A percentile compares a stretch with the other conserved stretches of the same genome.
Evolutionary conservation across 345 rosid species (phyloP).

Genomic region (Eucalyptus regnans): DNA sequence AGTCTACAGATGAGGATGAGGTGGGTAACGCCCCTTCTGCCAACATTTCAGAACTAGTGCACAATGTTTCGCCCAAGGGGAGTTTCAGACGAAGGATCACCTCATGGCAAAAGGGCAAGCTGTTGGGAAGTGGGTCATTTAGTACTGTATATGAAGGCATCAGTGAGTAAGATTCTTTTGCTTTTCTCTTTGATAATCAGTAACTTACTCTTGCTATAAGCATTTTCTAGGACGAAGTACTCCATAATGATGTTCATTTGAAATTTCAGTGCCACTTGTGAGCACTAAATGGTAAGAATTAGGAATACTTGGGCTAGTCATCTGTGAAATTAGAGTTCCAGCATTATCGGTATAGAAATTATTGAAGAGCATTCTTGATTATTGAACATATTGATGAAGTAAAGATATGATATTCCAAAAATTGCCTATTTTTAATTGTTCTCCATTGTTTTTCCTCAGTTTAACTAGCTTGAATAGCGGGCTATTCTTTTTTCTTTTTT

Average conservation of each 20-base stretch:
- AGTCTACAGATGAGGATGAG: neutral
- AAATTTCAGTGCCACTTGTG: neutral
- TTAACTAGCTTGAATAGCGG: neutral
- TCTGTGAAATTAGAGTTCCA: neutral
- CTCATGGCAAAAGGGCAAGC: conserved; percentile 23
- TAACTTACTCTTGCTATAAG: too few species aligned
- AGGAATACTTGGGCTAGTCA: neutral
- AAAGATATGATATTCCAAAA: neutral
- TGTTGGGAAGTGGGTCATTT: conserved; percentile 24
- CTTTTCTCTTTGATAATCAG: neutral
- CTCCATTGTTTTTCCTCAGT: neutral
- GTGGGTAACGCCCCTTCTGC: neutral
- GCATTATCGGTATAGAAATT: neutral
- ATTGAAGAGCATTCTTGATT: neutral
- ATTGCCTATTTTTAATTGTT: neutral
- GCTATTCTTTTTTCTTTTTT: neutral
- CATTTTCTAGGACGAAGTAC: neutral
- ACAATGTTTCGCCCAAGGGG: conserved; percentile 1
- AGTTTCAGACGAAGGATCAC: neutral
- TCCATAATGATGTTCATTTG: neutral
- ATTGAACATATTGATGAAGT: neutral
- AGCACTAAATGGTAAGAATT: neutral
- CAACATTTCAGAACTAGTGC: neutral
- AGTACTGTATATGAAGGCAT: conserved; percentile 19
- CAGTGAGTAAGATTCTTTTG: conserved; percentile 6